Evolutionary conservation across 495 filamentous ascomycete genomes (phyloP).

Genomic region (Xylaria telfairii): DNA sequence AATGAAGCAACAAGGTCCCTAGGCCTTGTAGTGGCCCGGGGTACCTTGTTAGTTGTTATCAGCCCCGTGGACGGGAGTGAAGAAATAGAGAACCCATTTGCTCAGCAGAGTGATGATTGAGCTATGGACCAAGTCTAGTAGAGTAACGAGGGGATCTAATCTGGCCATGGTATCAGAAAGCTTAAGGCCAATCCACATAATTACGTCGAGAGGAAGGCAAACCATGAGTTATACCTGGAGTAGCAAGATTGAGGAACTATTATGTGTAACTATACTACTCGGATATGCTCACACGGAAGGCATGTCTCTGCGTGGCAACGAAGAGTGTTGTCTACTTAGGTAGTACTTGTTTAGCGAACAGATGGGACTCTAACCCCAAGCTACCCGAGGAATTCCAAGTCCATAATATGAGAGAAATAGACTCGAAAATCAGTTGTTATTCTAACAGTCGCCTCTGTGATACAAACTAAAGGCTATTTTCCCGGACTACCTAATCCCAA

Average conservation of each 20-base stretch:
- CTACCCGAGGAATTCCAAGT: neutral
- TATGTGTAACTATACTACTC: neutral
- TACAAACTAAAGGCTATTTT: neutral
- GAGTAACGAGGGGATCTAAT: neutral
- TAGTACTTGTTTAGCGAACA: neutral
- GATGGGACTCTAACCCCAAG: no score
- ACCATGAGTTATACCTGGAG: neutral
- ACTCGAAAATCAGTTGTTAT: neutral
- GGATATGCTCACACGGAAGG: neutral
- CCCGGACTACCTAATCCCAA: no score
- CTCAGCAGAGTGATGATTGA: slow-evolving; percentile 61
- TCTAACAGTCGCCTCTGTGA: neutral
- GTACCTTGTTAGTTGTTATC: slow-evolving; percentile 89
- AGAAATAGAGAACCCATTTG: slow-evolving; percentile 93
- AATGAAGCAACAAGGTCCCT: slow-evolving; percentile 83
- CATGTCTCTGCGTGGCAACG: neutral
- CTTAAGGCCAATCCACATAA: neutral
- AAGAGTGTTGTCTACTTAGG: neutral
- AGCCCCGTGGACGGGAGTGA: slow-evolving; percentile 94
- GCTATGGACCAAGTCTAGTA: neutral
- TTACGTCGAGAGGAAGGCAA: neutral
- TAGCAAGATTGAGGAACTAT: neutral
- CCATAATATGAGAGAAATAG: neutral
- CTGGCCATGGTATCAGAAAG: neutral
- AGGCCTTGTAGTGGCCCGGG: slow-evolving; percentile 89